A percentile compares a stretch with the other conserved stretches of the same genome.
Conservation (phyloP, 805 yeast genomes). For the Kazachstania psychrophila region DNA sequence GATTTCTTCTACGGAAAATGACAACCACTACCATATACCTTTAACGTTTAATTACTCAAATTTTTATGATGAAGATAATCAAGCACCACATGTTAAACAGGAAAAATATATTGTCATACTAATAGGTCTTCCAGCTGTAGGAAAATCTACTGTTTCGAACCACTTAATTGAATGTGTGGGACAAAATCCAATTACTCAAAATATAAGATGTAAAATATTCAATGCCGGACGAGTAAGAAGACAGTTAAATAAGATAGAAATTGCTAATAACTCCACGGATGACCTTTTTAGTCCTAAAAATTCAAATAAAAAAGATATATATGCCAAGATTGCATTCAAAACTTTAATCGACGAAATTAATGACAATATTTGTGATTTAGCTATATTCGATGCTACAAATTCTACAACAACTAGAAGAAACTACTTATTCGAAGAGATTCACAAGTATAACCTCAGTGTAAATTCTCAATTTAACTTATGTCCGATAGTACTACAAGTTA, state of each 20-base stretch:
- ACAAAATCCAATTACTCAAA: conserved; percentile 11
- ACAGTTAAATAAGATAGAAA: conserved; percentile 30
- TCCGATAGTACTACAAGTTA: conserved; percentile 50
- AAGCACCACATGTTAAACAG: neutral
- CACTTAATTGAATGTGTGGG: conserved; percentile 52
- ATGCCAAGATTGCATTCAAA: conserved; percentile 44
- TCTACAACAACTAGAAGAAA: conserved; percentile 38
- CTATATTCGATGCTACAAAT: conserved; percentile 54
- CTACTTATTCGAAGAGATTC: conserved; percentile 21
- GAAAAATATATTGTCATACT: conserved; percentile 54
- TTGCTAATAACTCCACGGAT: conserved; percentile 28
- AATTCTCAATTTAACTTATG: conserved; percentile 28
- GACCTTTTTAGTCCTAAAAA: conserved; percentile 38
- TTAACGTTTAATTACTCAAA: no score
- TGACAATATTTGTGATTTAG: conserved; percentile 39
- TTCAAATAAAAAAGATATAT: conserved; percentile 38
- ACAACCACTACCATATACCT: no score
- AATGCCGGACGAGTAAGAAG: conserved; percentile 71
- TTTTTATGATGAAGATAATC: neutral
- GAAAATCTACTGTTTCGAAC: conserved; percentile 64
- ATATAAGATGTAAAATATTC: conserved; percentile 39
- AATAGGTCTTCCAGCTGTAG: conserved; percentile 72
- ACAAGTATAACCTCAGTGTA: conserved; percentile 12
- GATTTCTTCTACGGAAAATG: no score
- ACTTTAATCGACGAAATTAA: conserved; percentile 37